Percentiles rank a stretch among this genome's conserved stretches.
Conservation (phyloP, 1,284 basidiomycete genomes). For the Pisolithus thermaeus region DNA sequence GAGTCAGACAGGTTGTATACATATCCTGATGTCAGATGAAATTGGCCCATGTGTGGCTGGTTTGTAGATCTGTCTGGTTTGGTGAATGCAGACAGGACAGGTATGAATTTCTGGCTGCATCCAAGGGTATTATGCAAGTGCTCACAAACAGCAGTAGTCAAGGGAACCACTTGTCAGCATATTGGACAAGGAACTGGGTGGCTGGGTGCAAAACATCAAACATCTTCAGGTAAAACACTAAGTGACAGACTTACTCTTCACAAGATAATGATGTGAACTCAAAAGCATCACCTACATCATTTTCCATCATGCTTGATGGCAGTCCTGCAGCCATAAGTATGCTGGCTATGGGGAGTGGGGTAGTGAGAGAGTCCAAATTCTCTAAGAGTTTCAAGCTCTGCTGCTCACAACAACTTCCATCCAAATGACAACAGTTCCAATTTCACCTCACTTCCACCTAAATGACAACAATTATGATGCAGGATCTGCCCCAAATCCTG, state of each 20-base stretch:
- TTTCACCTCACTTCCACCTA: too few species aligned
- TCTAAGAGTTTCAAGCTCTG: background rate
- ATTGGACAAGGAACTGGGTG: background rate
- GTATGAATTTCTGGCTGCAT: background rate
- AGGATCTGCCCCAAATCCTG: background rate
- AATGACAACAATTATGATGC: too few species aligned
- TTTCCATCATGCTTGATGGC: background rate
- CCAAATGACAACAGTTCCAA: too few species aligned
- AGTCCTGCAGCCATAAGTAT: background rate
- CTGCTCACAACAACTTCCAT: background rate
- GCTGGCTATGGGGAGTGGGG: background rate
- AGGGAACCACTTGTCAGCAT: background rate
- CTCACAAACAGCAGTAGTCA: background rate
- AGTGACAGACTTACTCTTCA: background rate
- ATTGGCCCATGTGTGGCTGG: background rate
- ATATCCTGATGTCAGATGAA: background rate
- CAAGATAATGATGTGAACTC: background rate
- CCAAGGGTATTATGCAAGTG: background rate
- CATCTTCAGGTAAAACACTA: background rate
- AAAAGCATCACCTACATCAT: background rate
- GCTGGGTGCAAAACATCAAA: background rate
- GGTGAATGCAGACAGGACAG: background rate
- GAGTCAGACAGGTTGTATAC: background rate
- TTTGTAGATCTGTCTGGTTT: background rate
- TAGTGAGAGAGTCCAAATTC: background rate